phyloP scores from a whole-genome alignment of 129 eudicot species.

The Rutidosis leptorrhynchoides region DNA sequence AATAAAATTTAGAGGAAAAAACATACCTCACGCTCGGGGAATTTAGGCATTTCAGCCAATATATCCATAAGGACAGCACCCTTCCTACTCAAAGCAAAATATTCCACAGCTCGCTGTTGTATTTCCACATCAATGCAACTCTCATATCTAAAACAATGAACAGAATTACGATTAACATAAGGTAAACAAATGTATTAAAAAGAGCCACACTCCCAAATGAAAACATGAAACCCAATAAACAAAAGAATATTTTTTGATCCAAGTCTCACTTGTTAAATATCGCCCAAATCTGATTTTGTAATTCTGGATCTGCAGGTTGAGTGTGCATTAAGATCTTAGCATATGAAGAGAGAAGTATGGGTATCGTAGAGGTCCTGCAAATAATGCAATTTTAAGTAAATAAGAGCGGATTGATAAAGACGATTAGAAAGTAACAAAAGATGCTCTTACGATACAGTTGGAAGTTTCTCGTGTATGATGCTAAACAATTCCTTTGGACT shows the following conservation, averaged over 20 bases:
- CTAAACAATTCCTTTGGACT: conserved; percentile 81
- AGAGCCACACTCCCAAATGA: too few species aligned
- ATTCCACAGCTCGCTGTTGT: conserved; percentile 97
- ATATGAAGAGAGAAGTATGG: conserved; percentile 90
- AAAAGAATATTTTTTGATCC: too few species aligned
- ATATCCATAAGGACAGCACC: conserved; percentile 86
- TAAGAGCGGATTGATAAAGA: neutral
- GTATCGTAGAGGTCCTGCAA: conserved; percentile 83
- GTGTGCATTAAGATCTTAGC: conserved; percentile 95
- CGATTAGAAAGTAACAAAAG: neutral
- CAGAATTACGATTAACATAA: too few species aligned
- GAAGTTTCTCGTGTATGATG: conserved; percentile 89
- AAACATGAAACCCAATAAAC: too few species aligned
- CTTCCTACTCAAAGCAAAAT: conserved; percentile 77
- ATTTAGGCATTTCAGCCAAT: conserved; percentile 99
- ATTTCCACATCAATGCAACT: conserved; percentile 93
- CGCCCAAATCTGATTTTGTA: conserved; percentile 85
- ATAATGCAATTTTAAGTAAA: conserved; percentile 13
- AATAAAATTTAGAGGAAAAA: neutral
- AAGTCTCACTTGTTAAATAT: conserved; percentile 78
- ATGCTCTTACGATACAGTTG: conserved; percentile 79
- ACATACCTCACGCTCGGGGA: conserved; percentile 91
- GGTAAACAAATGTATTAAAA: too few species aligned
- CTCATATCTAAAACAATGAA: conserved; percentile 53
- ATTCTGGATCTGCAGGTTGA: conserved; percentile 81